Evolutionary conservation across 257 asterid species (phyloP), one percentile per base, ranked within the genome.

Genomic region (Scutellaria galericulata): DNA sequence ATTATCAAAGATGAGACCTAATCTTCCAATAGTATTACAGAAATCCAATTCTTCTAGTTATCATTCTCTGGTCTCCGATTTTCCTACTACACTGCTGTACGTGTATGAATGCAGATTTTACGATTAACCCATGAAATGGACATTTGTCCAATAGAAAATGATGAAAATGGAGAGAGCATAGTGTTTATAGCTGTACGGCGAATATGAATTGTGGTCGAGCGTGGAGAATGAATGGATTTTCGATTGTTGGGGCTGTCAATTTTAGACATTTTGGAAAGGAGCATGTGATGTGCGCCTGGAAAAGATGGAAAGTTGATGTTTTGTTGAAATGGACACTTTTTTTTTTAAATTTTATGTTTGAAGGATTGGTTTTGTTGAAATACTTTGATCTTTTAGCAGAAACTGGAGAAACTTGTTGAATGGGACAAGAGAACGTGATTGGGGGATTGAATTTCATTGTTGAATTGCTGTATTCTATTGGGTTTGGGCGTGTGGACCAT

Each of bases 401-500:
- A 31, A 31, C 5, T 31, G 37, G 37, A 31, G 37, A 31, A 31
- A 24, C 27, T 24, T 24, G 27, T 24, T 24, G 27, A 24, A 24
- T 24, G 53, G 50, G 47, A 54, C 46, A 56, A 50, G 11, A 24
- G 74, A 80, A 80, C 69, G 79, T 66, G 80, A 70, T 35, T 7
- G 35, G 27, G 48, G 71, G 81, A 53, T 78, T 78, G 68, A 81
- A 67, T 75, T 74, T 78, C 59, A 31, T 22, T 51, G 7, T 66
- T 63, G 27, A 24, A 24, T 24, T 60, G 18, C 18, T 18, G 18
- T 18, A 64, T 53, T 54, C 31, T 68, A 37, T 71, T 73, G 53
- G 27, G 6, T 50, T 58, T 72, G 42, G 50, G 61, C 80, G 85
- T 76, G 88, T 84, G 88, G 86, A 84, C 84, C 86, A 70, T 15